Conservation (phyloP, 352 stramenopile genomes). For the Phytophthora pluvialis region DNA sequence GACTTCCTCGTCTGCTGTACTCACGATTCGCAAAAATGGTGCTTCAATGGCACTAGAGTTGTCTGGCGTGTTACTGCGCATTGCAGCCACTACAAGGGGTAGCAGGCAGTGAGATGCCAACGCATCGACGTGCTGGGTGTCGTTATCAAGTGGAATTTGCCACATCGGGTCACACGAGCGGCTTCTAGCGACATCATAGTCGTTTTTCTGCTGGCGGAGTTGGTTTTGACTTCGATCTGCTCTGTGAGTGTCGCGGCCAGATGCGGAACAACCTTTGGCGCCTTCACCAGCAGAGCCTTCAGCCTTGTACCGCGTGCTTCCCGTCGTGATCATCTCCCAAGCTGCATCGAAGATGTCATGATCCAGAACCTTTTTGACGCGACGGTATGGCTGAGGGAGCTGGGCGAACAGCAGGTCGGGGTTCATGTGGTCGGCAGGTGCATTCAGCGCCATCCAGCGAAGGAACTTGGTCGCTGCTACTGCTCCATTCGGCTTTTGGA, state of each 20-base stretch:
- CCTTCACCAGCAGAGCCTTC: conserved; percentile 26
- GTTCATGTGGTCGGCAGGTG: conserved; percentile 62
- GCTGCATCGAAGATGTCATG: conserved; percentile 62
- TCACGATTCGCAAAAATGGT: conserved; percentile 4
- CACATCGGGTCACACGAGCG: conserved; percentile 40
- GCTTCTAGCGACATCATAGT: conserved; percentile 58
- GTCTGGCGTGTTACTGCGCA: not conserved
- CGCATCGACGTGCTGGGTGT: conserved; percentile 9
- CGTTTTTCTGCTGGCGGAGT: conserved; percentile 24
- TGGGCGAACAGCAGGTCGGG: conserved; percentile 62
- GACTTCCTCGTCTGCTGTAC: not conserved
- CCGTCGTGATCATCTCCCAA: conserved; percentile 52
- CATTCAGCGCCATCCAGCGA: conserved; percentile 59
- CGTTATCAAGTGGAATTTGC: conserved; percentile 16
- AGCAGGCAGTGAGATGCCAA: conserved; percentile 25
- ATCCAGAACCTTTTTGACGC: conserved; percentile 71
- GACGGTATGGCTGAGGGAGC: conserved; percentile 75
- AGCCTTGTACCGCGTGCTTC: conserved; percentile 50
- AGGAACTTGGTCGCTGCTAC: conserved; percentile 53
- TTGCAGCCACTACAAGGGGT: conserved; percentile 16
- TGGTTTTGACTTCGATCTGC: conserved; percentile 26
- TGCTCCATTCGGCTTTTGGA: conserved; percentile 49
- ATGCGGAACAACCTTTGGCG: conserved; percentile 4
- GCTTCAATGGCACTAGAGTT: not conserved
- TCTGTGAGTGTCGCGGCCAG: not conserved